Conservation (phyloP, 371 early-diverging fungal species). For the Mucor indicus region DNA sequence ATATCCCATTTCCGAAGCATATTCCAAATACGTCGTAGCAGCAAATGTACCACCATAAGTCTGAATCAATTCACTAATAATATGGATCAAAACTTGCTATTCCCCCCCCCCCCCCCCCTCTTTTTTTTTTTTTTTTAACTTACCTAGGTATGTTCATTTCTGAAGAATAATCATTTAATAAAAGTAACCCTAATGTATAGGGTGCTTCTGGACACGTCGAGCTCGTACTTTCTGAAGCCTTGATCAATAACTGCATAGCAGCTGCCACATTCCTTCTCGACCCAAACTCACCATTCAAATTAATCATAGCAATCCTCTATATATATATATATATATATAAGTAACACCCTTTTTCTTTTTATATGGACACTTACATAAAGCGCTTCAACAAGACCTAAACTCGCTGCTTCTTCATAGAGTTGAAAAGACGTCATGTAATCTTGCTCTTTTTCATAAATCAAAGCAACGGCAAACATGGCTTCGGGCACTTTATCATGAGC, state of each 20-base stretch:
- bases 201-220: slow-evolving; percentile 39
- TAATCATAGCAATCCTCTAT: slow-evolving; percentile 37
- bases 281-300: slow-evolving; percentile 40
- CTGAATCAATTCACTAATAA: slow-evolving; percentile 21
- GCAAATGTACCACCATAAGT: slow-evolving; percentile 32
- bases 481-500: slow-evolving; percentile 32
- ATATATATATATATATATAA: too few species aligned
- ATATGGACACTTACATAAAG: slow-evolving; percentile 67
- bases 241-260: slow-evolving; percentile 28
- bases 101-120: too few species aligned
- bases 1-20: slow-evolving; percentile 32
- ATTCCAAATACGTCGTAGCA: slow-evolving; percentile 27
- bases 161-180: slow-evolving; percentile 30
- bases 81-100: too few species aligned
- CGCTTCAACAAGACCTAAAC: slow-evolving; percentile 62
- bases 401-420: slow-evolving; percentile 74
- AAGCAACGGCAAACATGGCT: slow-evolving; percentile 36
- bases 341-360: too few species aligned
- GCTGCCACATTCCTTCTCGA: slow-evolving; percentile 29
- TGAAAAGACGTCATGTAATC: slow-evolving; percentile 65
- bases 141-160: slow-evolving; percentile 35
- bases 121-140: too few species aligned
- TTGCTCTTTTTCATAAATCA: slow-evolving; percentile 54
- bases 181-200: slow-evolving; percentile 30
- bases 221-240: slow-evolving; percentile 32